Percentiles rank a stretch among this genome's conserved stretches.
These are phyloP conservation scores for Thuja plicata DNA, from an alignment of 83 land plant species.

Conservation along the genomic window DNA sequence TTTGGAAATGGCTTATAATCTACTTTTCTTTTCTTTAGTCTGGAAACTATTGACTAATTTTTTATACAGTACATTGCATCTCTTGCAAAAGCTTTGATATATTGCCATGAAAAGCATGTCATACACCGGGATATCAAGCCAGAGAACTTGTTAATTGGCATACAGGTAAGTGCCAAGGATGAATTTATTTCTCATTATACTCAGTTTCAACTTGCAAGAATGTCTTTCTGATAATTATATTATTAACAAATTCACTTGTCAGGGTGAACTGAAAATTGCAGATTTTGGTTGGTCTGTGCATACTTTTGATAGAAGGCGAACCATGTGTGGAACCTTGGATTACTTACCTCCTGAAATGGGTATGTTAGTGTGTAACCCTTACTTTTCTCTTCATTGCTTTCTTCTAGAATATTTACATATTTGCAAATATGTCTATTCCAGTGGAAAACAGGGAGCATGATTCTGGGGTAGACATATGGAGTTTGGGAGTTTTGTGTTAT, in stretches of 20 bases:
- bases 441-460: slow-evolving; percentile 97
- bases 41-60: background rate
- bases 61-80: slow-evolving; percentile 82
- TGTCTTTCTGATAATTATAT: background rate
- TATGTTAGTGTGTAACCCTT: slow-evolving; percentile 17
- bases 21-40: background rate
- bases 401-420: background rate
- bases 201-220: background rate
- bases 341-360: slow-evolving; percentile 99
- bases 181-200: background rate
- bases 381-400: background rate
- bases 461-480: slow-evolving; percentile 97
- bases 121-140: slow-evolving; percentile 97
- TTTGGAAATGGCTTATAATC: background rate
- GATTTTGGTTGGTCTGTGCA: slow-evolving; percentile 99
- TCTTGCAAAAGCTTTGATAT: slow-evolving; percentile 77
- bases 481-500: slow-evolving; percentile 88
- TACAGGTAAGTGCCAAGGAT: slow-evolving; percentile 45
- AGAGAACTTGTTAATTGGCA: slow-evolving; percentile 78
- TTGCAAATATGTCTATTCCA: slow-evolving; percentile 19
- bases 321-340: slow-evolving; percentile 99
- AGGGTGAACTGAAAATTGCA: slow-evolving; percentile 97
- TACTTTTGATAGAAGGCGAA: slow-evolving; percentile 82
- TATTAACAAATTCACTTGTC: slow-evolving; percentile 9
- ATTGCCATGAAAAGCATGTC: slow-evolving; percentile 92